Percentiles rank a stretch among this genome's conserved stretches.
Evolutionary conservation across 345 rosid genomes (phyloP).

Genomic region (Laguncularia racemosa): DNA sequence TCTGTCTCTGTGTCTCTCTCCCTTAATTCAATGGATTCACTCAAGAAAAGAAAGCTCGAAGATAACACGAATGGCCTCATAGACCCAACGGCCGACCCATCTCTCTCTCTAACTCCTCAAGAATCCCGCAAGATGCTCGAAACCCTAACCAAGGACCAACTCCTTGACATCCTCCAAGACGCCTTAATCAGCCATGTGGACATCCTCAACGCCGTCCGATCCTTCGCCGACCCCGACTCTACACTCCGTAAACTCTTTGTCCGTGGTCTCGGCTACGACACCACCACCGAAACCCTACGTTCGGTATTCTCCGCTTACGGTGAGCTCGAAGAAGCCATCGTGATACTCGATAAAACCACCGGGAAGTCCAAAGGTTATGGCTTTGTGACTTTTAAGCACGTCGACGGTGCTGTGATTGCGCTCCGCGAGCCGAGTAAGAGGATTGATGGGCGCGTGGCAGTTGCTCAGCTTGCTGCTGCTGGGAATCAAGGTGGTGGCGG

Average conservation of each 20-base stretch:
- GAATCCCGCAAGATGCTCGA: conserved; percentile 62
- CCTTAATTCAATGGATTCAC: conserved; percentile 27
- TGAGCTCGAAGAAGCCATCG: conserved; percentile 52
- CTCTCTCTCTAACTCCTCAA: conserved; percentile 22
- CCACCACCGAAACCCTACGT: conserved; percentile 60
- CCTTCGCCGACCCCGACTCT: conserved; percentile 54
- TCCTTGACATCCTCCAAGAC: conserved; percentile 45
- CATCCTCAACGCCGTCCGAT: conserved; percentile 36
- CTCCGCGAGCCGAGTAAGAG: conserved; percentile 34
- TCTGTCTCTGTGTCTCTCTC: not conserved
- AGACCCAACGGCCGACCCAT: conserved; percentile 2
- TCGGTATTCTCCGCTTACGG: conserved; percentile 52
- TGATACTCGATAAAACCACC: conserved; percentile 16
- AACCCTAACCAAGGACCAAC: conserved; percentile 52
- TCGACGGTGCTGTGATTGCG: conserved; percentile 10
- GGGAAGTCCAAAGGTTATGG: conserved; percentile 23
- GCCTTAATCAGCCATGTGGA: conserved; percentile 47
- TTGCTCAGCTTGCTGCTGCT: conserved; percentile 64
- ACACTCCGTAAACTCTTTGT: conserved; percentile 74
- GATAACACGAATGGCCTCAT: conserved; percentile 37
- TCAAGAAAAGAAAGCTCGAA: conserved; percentile 49
- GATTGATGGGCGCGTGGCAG: conserved; percentile 55
- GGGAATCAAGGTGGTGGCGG: conserved; percentile 27
- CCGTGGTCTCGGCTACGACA: conserved; percentile 84
- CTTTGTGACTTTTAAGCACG: conserved; percentile 17